Evolutionary conservation across 495 filamentous ascomycete species (phyloP), one percentile per base, ranked within the genome.

Genomic region (Aspergillus coremiiformis): DNA sequence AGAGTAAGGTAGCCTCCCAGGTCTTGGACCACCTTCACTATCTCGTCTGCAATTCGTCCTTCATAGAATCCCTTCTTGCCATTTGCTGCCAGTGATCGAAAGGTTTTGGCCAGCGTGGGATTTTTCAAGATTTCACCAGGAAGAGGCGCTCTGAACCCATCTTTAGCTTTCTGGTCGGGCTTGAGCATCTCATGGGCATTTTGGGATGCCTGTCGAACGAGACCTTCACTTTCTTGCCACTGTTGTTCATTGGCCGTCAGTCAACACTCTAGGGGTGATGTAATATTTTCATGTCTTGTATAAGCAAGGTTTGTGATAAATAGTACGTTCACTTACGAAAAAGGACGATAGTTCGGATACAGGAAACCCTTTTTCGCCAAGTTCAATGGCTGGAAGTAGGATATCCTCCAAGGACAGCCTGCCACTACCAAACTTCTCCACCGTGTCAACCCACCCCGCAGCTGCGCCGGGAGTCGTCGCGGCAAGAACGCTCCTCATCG

Each of bases 61-160:
- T 84, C 76, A 66, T 98, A 98, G 73, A 96, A 98, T 4, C 93
- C 93, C 52, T 81, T 80, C 65, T 91, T 95, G 32, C 91, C 90
- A 24, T 95, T 74, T 21, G 82, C 71, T 0, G 85, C 92, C 4
- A 98, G 73, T 5, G 83, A 64, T 33, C 87, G 81, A 76, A 96
- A 95, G 0, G 91, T 96, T 46, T 76, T 76, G 9, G 87, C 93
- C 7, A 97, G 74, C 1, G 79, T 80, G 3, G 86, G 87, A 51
- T 95, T 92, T 66, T 84, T 87, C 76, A 96, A 82, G 49, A 97
- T 78, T 56, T 98, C 94, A n/a, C 93, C 93, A 7, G 89, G 76
- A 1, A 61, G 69, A 0, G 93, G 93, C 22, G 84, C 82, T 45
- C 90, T 69, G 45, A 76, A 78, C 30, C 87, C 84, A 59, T 86